Evolutionary conservation across 768 basidiomycete species (phyloP).

Genomic region (Cystoderma amianthinum): DNA sequence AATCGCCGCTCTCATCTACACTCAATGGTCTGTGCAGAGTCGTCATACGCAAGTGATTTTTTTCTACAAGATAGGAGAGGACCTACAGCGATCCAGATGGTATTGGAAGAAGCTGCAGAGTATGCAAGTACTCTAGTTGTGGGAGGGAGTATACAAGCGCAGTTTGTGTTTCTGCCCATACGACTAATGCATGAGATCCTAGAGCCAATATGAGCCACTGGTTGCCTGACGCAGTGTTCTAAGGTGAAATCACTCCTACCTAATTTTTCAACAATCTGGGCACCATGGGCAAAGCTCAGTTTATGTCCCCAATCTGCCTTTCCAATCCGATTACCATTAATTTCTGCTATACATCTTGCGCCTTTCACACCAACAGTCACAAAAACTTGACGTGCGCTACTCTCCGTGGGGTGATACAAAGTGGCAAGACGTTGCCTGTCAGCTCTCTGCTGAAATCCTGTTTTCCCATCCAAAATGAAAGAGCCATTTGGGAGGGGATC

Average conservation of each 20-base stretch:
- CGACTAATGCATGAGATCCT: slow-evolving; percentile 50
- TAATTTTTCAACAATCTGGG: slow-evolving; percentile 53
- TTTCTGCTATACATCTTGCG: slow-evolving; percentile 45
- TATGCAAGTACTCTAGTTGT: slow-evolving; percentile 48
- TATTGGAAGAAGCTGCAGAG: slow-evolving; percentile 24
- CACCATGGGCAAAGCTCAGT: slow-evolving; percentile 38
- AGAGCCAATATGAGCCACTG: background rate
- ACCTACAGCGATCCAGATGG: slow-evolving; percentile 26
- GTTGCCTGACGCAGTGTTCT: background rate
- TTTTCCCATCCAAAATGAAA: slow-evolving; percentile 50
- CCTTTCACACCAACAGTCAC: slow-evolving; percentile 53
- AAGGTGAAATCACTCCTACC: too few species aligned
- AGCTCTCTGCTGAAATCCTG: slow-evolving; percentile 36
- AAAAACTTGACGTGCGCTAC: slow-evolving; percentile 22
- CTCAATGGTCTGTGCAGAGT: slow-evolving; percentile 22
- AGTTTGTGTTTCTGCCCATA: slow-evolving; percentile 43
- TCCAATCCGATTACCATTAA: slow-evolving; percentile 60
- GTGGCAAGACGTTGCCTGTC: slow-evolving; percentile 34
- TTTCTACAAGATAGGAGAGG: background rate
- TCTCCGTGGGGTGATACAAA: slow-evolving; percentile 12
- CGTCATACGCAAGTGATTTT: too few species aligned
- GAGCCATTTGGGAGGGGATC: slow-evolving; percentile 38
- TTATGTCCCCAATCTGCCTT: slow-evolving; percentile 61
- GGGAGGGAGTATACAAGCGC: slow-evolving; percentile 58
- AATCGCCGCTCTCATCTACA: slow-evolving; percentile 49